These are phyloP conservation scores for Puccinia triticina DNA, from an alignment of 1,284 basidiomycete genomes.

Conservation along the genomic window DNA sequence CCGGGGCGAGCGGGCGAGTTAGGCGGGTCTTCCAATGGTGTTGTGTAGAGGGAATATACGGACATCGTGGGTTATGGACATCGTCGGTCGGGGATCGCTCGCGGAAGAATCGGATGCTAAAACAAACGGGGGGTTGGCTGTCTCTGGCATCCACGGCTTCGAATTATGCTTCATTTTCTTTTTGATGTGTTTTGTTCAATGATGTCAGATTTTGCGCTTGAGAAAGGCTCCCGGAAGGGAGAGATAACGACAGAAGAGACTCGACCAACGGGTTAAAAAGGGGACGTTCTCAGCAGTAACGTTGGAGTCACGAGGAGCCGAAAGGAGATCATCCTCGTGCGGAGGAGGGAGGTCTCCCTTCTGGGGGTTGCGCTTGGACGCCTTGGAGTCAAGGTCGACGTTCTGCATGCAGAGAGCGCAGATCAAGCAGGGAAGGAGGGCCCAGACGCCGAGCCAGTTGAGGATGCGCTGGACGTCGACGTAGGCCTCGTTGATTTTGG, in stretches of 20 bases:
- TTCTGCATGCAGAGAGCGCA: constrained; percentile 54
- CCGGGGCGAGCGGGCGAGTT: too few relatives aligned
- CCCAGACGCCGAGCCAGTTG: constrained; percentile 52
- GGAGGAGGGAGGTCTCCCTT: neutral
- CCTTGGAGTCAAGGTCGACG: constrained; percentile 53
- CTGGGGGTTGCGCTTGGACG: neutral
- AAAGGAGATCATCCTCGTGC: neutral
- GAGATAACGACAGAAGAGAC: neutral
- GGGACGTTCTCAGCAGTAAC: neutral
- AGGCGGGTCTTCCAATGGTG: too few relatives aligned
- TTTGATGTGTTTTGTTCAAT: neutral
- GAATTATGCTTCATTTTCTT: neutral
- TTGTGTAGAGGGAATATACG: neutral
- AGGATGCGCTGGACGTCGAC: constrained; percentile 56
- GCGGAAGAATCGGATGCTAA: neutral
- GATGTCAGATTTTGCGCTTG: neutral
- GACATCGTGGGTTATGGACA: neutral
- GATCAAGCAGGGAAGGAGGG: constrained; percentile 54
- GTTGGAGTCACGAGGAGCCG: neutral
- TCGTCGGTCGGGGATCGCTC: neutral
- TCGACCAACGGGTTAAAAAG: constrained; percentile 12
- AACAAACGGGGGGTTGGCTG: neutral
- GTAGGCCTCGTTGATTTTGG: constrained; percentile 56
- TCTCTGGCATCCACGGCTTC: neutral
- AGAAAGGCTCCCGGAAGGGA: neutral